A percentile compares a stretch with the other conserved stretches of the same genome.
phyloP scores from a whole-genome alignment of 352 stramenopile species.

The Phytophthora pseudosyringae region DNA sequence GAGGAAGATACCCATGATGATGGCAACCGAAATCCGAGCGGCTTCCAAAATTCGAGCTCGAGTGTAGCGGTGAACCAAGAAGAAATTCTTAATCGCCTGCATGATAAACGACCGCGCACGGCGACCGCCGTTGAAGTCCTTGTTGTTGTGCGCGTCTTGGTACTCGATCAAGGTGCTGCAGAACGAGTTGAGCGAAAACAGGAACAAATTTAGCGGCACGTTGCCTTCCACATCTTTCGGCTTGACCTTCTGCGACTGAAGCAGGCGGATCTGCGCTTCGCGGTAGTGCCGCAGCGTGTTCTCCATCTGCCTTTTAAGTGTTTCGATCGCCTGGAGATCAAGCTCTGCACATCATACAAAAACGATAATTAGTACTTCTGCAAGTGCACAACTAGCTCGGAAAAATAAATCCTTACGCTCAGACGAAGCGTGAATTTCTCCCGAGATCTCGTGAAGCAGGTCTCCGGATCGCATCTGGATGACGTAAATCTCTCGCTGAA shows the following conservation, averaged over 20 bases:
- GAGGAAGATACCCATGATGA: conserved; percentile 68
- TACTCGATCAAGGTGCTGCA: conserved; percentile 81
- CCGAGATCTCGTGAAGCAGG: conserved; percentile 73
- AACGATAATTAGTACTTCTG: background rate
- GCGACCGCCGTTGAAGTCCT: conserved; percentile 47
- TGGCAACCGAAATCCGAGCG: conserved; percentile 36
- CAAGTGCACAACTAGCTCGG: background rate
- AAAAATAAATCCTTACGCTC: conserved; percentile 37
- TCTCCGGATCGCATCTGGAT: conserved; percentile 74
- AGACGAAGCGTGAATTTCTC: conserved; percentile 57
- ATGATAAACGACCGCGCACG: conserved; percentile 56
- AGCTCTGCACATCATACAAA: conserved; percentile 38
- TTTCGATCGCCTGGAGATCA: conserved; percentile 49
- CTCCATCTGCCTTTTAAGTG: conserved; percentile 76
- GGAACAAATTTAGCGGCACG: conserved; percentile 79
- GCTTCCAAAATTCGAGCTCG: conserved; percentile 15
- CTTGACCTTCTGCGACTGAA: conserved; percentile 59
- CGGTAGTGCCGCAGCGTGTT: conserved; percentile 68
- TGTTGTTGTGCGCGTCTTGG: conserved; percentile 68
- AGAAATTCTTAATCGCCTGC: conserved; percentile 50
- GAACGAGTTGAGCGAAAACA: conserved; percentile 87
- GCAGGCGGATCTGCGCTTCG: conserved; percentile 56
- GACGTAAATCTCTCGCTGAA: conserved; percentile 84
- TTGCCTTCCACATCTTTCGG: conserved; percentile 83
- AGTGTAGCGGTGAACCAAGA: conserved; percentile 29